These are phyloP conservation scores for Kodamaea alishanica DNA, from an alignment of 1,139 yeast species.

Conservation along the genomic window DNA sequence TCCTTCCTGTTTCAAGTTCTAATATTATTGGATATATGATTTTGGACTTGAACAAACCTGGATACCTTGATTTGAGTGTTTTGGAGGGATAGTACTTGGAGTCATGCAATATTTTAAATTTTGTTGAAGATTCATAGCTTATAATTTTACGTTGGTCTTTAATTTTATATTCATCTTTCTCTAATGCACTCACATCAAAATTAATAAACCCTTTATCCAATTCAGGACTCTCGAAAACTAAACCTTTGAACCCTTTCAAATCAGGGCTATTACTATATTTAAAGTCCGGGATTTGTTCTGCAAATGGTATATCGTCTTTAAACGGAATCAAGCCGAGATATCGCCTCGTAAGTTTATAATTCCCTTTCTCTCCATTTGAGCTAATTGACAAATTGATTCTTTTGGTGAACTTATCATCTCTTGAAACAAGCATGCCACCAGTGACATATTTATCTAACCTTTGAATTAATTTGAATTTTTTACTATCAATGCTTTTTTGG, in stretches of 20 bases:
- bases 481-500: slow-evolving; percentile 11
- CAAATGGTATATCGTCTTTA: slow-evolving; percentile 2
- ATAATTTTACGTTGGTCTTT: background rate
- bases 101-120: slow-evolving; percentile 15
- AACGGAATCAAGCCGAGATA: slow-evolving; percentile 21
- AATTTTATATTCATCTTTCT: slow-evolving; percentile 9
- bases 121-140: slow-evolving; percentile 15
- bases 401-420: slow-evolving; percentile 18
- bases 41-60: slow-evolving; percentile 12
- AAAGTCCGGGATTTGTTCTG: slow-evolving; percentile 4
- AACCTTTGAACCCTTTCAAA: slow-evolving; percentile 5
- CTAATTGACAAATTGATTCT: slow-evolving; percentile 12
- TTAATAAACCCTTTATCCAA: slow-evolving; percentile 14
- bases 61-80: slow-evolving; percentile 10
- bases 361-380: slow-evolving; percentile 2
- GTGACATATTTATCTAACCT: slow-evolving; percentile 24
- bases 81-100: slow-evolving; percentile 7
- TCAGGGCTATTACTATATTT: background rate
- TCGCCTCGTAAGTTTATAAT: slow-evolving; percentile 13
- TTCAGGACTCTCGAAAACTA: slow-evolving; percentile 6
- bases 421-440: slow-evolving; percentile 23
- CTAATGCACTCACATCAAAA: slow-evolving; percentile 14
- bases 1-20: slow-evolving; percentile 23
- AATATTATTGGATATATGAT: slow-evolving; percentile 18
- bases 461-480: slow-evolving; percentile 19